Percentiles rank a stretch among this genome's conserved stretches.
phyloP scores from a whole-genome alignment of 2,329 filamentous ascomycete genomes.

The Alternaria conjuncta region DNA sequence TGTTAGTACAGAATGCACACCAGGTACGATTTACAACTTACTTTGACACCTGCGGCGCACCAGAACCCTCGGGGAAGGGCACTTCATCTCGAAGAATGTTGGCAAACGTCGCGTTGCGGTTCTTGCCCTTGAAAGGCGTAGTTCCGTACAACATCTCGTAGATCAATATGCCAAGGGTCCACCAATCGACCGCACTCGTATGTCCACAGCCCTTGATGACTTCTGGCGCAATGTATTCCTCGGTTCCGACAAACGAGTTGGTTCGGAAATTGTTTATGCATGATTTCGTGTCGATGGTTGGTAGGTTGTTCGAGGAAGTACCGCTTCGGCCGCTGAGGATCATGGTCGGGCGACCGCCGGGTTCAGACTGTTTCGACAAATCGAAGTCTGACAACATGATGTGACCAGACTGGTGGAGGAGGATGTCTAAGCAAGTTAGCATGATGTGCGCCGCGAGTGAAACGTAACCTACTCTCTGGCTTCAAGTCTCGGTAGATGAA shows the following conservation, averaged over 20 bases:
- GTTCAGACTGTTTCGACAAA: constrained; percentile 95
- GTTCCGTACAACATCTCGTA: constrained; percentile 99
- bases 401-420: constrained; percentile 98
- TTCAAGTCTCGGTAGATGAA: constrained; percentile 99
- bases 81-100: constrained; percentile 97
- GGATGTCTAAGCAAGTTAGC: constrained; percentile 70
- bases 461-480: constrained; percentile 80
- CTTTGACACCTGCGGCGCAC: constrained; percentile 88
- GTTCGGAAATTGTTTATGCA: constrained; percentile 98
- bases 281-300: constrained; percentile 97
- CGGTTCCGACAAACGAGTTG: constrained; percentile 97
- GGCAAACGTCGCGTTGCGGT: constrained; percentile 95
- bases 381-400: constrained; percentile 99
- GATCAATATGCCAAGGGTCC: constrained; percentile 95
- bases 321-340: constrained; percentile 81
- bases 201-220: constrained; percentile 99
- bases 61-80: constrained; percentile 88
- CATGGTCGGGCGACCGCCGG: constrained; percentile 96
- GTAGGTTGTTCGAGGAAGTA: constrained; percentile 82
- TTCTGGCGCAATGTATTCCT: constrained; percentile 98
- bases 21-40: constrained; percentile 60
- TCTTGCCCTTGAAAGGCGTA: constrained; percentile 99
- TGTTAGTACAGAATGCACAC: constrained; percentile 38
- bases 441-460: too few relatives aligned
- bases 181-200: constrained; percentile 98